Base-by-base conservation (phyloP, 2,329 filamentous ascomycete genomes). In the Blastomyces silverae region DNA sequence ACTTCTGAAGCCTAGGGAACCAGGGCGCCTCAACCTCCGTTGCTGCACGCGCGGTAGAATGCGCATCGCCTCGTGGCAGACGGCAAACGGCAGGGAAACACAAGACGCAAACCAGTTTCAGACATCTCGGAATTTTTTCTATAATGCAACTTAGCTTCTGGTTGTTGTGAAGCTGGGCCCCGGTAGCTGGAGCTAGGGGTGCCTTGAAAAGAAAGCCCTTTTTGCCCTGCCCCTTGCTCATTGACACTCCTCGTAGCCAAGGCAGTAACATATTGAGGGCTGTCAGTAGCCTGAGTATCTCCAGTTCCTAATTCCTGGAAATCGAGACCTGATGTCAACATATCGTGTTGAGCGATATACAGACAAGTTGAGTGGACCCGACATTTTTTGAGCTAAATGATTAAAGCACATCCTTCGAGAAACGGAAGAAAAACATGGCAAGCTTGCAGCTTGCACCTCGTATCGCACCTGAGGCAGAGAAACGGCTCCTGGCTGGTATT, bases 1-100 rank as follows among this genome's bases (percentile, higher is more conserved):
- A 17, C 13, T 7, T 17, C 34, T 58, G 22, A 44, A 11, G n/a
- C 37, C n/a, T 22, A 2, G 28, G 13, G n/a, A 28, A 58, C 20
- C 22, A 44, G 56, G 56, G 20, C 56, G 20, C 37, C n/a, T 39
- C 53, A 37, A 34, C 8, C 22, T n/a, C 56, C 37, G 56, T 13
- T 37, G 20, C 28, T 58, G 56, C 56, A 58, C 17, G n/a, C 20
- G 56, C 56, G 37, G 37, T 13, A 58, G 37, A 37, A 58, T 42
- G 56, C 34, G 34, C n/a, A 58, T 22, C 37, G 37, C 37, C 37
- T 42, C 20, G n/a, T 58, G 56, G 56, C 34, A 42, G 56, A 42
- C n/a, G 37, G 37, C 11, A 44, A 20, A 44, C 11, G 7, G 34
- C 56, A 58, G 28, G 6, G 56, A 42, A 42, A 6, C 31, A 42